Evolutionary conservation across 495 filamentous ascomycete genomes (phyloP), one percentile per base, ranked within the genome.

Genomic region (Hypoxylon perforatum): DNA sequence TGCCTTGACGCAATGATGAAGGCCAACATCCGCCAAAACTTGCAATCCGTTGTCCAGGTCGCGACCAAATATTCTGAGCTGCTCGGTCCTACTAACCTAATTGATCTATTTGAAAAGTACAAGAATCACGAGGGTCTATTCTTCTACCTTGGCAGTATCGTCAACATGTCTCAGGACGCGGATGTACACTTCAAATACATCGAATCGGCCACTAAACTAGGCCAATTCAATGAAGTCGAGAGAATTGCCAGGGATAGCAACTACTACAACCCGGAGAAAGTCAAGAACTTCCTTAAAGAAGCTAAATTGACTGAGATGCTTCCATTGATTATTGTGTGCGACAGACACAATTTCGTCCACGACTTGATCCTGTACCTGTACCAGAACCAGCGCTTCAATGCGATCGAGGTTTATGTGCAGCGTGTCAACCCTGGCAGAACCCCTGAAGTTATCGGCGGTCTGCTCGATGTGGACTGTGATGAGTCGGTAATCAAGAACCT

Each of bases 131-230:
- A 99, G 77, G 95, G 95, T 75, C 87, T 99, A 14, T 99, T 95
- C 85, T 97, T 94, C 83, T 99, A 97, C 80, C 87, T 99, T 53
- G 94, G 94, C 51, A 95, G 93, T 73, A 94, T 99, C 65, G 95
- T 99, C 78, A 99, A 99, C 75, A 80, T 99, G 21, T 96, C 91
- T 62, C 92, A 97, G 77, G 96, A 99, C 72, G 80, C 90, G 19
- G 96, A 99, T 71, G 95, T 99, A 39, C 88, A 92, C 77, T 99
- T 97, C 88, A 99, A 99, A 84, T 99, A 99, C 77, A 96, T 99
- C 52, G 93, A 98, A 80, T 93, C 96, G 57, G 95, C 96, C 30
- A 97, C 94, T 48, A 88, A 87, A 71, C 96, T 96, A 86, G 86
- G 86, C 8, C 94, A 99, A 76, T 85, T 96, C 67, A 91, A 89